Evolutionary conservation across 306 rosid genomes (phyloP).

Genomic region (Cucurbita argyrosperma): DNA sequence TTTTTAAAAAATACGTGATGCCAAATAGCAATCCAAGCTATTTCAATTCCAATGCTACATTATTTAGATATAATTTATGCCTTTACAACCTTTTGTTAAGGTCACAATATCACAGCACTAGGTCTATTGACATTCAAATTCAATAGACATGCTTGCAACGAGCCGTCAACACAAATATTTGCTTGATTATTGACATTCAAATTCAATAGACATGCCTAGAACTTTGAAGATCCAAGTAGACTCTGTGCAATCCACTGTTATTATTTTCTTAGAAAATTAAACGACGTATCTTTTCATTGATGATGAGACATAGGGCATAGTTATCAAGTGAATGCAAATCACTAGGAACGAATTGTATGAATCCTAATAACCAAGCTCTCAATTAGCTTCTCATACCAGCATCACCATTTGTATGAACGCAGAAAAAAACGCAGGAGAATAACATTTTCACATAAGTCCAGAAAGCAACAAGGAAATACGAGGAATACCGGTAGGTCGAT

Average conservation of each 20-base stretch:
- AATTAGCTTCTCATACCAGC: neutral
- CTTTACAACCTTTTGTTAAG: neutral
- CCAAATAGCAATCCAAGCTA: neutral
- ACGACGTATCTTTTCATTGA: neutral
- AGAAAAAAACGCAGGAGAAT: neutral
- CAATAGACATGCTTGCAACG: neutral
- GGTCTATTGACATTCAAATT: neutral
- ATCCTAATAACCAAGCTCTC: neutral
- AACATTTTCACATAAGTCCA: neutral
- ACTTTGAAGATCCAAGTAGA: neutral
- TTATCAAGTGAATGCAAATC: neutral
- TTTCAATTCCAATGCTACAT: neutral
- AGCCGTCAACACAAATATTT: too few relatives aligned
- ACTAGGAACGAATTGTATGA: neutral
- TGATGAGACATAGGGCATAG: neutral
- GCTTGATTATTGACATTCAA: neutral
- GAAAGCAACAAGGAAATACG: neutral
- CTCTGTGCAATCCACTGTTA: neutral
- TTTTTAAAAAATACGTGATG: neutral
- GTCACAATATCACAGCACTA: neutral
- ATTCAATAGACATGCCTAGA: neutral
- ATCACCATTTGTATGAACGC: neutral
- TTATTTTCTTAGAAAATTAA: neutral
- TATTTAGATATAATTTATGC: neutral
- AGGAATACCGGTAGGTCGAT: conserved; percentile 23